Evolutionary conservation across 2,329 filamentous ascomycete genomes (phyloP).

Genomic region (Apiospora marii): DNA sequence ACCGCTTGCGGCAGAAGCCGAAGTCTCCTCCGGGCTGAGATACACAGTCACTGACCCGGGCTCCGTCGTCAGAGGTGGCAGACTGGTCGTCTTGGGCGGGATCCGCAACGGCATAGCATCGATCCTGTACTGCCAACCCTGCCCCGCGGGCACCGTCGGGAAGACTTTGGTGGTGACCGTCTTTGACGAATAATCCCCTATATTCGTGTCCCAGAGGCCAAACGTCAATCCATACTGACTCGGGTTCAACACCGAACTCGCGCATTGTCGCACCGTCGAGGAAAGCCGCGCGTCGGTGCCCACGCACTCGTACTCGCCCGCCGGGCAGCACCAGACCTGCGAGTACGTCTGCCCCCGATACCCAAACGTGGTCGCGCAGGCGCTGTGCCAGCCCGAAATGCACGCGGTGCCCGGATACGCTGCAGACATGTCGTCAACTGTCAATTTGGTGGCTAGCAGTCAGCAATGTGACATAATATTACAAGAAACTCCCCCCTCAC

Average conservation of each 20-base stretch:
- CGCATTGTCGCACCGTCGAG: not conserved
- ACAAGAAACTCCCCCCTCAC: no score
- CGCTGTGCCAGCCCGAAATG: not conserved
- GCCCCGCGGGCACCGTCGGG: not conserved
- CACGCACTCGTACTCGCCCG: not conserved
- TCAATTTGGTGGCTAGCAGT: no score
- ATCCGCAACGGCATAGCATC: not conserved
- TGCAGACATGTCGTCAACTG: not conserved
- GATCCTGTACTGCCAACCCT: not conserved
- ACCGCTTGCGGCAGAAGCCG: not conserved
- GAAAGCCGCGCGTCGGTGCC: not conserved
- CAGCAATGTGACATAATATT: no score
- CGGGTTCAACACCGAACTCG: not conserved
- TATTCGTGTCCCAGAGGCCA: not conserved
- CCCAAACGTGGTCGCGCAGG: not conserved
- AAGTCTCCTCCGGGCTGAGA: no score
- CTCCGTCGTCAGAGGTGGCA: not conserved
- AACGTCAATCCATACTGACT: not conserved
- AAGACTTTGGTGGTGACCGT: not conserved
- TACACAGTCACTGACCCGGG: not conserved
- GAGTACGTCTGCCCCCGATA: not conserved
- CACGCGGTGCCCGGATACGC: not conserved
- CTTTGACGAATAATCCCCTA: accelerated
- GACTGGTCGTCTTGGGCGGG: not conserved
- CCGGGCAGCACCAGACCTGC: not conserved